A percentile compares a stretch with the other conserved stretches of the same genome.
These are phyloP conservation scores for Centaurea solstitialis DNA, from an alignment of 129 eudicot species.

Conservation along the genomic window DNA sequence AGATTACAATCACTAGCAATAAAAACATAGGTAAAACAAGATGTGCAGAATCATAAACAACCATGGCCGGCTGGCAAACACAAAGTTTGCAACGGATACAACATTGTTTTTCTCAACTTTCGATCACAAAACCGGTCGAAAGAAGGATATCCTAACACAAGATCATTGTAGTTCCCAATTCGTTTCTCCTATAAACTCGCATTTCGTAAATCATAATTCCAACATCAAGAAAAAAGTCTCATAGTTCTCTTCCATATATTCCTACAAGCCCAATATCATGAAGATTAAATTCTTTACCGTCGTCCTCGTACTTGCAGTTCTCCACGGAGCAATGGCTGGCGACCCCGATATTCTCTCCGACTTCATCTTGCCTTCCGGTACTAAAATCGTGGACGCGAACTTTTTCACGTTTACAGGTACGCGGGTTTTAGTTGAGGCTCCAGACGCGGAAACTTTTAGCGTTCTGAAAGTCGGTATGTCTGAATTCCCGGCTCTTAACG, in stretches of 20 bases:
- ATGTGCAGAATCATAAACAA: background rate
- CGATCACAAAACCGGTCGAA: background rate
- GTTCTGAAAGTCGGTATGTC: constrained; percentile 19
- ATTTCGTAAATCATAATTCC: background rate
- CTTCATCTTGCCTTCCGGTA: constrained; percentile 1
- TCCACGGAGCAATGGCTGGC: constrained; percentile 6
- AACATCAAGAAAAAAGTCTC: background rate
- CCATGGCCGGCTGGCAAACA: constrained; percentile 9
- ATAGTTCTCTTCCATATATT: background rate
- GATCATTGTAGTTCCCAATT: constrained; percentile 11
- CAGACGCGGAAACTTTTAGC: background rate
- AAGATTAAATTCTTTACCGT: background rate
- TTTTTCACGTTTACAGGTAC: constrained; percentile 22
- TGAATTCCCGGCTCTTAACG: constrained; percentile 24
- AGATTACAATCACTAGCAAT: background rate
- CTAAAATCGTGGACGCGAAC: background rate
- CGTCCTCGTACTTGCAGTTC: constrained; percentile 9
- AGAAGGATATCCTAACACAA: constrained; percentile 5
- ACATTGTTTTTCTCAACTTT: background rate
- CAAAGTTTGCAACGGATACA: background rate
- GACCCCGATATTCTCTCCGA: constrained; percentile 28
- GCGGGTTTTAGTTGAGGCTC: constrained; percentile 9
- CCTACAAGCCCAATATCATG: background rate
- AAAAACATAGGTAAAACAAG: background rate
- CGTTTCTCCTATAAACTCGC: background rate